Base-by-base conservation (phyloP, 2,329 filamentous ascomycete species). In the Simplicillium sp. region DNA sequence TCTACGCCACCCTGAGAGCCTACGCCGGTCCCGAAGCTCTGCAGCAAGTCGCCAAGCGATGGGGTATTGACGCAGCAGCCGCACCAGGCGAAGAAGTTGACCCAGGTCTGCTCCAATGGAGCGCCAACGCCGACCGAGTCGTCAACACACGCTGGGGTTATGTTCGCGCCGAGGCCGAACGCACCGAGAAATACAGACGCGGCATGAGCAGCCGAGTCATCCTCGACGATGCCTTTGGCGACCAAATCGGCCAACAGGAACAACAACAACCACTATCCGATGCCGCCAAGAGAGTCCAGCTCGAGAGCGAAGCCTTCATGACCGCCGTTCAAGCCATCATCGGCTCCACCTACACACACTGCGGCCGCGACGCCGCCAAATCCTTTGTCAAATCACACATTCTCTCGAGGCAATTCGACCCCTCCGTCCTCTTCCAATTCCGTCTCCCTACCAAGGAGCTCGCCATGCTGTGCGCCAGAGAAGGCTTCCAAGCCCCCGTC, bases 81-180 rank as follows among this genome's bases (percentile, higher is more conserved):
- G 82, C 80, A 15, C 92, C 92, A 1, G 92, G 90, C 38, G 78
- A 78, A 44, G 90, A 97, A 65, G 89, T 97, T 42, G 92, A 98
- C 59, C 82, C 89, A 0, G 92, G 90, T 6, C 70, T 94, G 40
- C 70, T 98, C 45, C 92, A 97, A 59, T 94, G 88, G 70, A 66
- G 66, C 64, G 64, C 64, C 57, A 61, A 72, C 40, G 52, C 66
- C 6, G 56, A 64, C 13, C 68, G 70, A 15, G 55, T 68, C 16
- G 56, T 65, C 38, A 61, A 67, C 59, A 69, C 56, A 46, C 68
- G 55, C 47, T 75, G 66, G 68, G 73, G 68, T 34, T 75, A 65
- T 49, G 62, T 66, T 37, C 71, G 77, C 36, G 59, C 68, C 34
- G 75, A 81, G 54, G 59, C 62, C 5, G 58, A 61, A 42, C 58